Evolutionary conservation across 106 monocot genomes (phyloP).

Genomic region (Vanilla planifolia): DNA sequence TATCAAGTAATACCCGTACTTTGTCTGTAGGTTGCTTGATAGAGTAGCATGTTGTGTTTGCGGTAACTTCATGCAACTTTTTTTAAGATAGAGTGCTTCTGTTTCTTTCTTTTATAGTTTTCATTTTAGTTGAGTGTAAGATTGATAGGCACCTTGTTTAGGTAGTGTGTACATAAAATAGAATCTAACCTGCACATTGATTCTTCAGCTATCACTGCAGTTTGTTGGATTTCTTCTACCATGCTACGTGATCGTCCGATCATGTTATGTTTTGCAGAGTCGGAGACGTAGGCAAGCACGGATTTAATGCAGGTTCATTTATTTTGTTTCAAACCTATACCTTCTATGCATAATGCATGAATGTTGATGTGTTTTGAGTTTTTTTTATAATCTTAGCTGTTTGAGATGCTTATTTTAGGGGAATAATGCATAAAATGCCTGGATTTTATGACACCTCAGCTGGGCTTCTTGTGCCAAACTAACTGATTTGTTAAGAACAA

Average conservation of each 20-base stretch:
- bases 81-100: neutral
- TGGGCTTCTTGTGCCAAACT: too few species aligned
- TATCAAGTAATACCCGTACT: too few species aligned
- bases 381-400: too few species aligned
- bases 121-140: neutral
- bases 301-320: constrained; percentile 2
- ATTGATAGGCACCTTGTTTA: neutral
- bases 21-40: too few species aligned
- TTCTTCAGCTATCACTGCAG: constrained; percentile 66
- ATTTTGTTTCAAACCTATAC: neutral
- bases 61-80: too few species aligned
- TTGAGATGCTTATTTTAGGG: too few species aligned
- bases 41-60: too few species aligned
- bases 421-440: too few species aligned
- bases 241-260: constrained; percentile 75
- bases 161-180: neutral
- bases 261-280: constrained; percentile 52
- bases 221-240: constrained; percentile 74
- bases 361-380: too few species aligned
- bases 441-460: too few species aligned
- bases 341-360: too few species aligned
- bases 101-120: neutral
- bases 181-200: neutral
- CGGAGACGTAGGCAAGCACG: constrained; percentile 56
- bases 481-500: too few species aligned